These are phyloP conservation scores for Scedosporium apiospermum DNA, from an alignment of 2,329 filamentous ascomycete genomes.

Conservation along the genomic window DNA sequence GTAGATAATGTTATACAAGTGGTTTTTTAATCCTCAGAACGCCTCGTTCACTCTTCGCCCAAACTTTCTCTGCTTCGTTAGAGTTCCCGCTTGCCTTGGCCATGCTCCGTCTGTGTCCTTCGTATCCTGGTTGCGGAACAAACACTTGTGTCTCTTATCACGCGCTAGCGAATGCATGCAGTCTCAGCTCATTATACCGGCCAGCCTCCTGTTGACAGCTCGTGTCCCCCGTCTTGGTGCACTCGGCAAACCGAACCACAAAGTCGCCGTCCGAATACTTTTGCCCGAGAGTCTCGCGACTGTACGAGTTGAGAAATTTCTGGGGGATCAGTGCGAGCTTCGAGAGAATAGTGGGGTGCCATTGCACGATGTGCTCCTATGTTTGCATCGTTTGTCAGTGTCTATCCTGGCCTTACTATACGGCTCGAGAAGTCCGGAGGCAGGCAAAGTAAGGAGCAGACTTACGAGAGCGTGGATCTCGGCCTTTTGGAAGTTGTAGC, in stretches of 20 bases:
- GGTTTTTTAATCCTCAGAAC: background rate
- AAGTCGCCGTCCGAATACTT: slow-evolving; percentile 79
- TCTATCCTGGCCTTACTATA: background rate
- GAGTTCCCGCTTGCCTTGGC: background rate
- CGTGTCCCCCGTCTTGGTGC: slow-evolving; percentile 45
- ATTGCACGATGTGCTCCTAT: slow-evolving; percentile 82
- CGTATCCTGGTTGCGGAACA: background rate
- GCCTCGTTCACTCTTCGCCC: background rate
- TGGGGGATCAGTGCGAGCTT: slow-evolving; percentile 88
- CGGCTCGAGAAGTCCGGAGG: background rate
- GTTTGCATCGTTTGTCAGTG: slow-evolving; percentile 17
- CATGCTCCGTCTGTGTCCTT: background rate
- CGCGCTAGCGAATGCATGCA: slow-evolving; percentile 1
- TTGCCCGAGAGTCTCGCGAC: slow-evolving; percentile 41
- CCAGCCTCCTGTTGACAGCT: slow-evolving; percentile 44
- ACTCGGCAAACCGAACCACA: slow-evolving; percentile 68
- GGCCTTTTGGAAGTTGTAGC: slow-evolving; percentile 93
- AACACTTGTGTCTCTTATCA: background rate
- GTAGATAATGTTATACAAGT: background rate
- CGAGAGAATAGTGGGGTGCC: slow-evolving; percentile 92
- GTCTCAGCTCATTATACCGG: slow-evolving; percentile 2
- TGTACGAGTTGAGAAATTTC: slow-evolving; percentile 72
- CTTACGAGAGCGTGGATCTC: slow-evolving; percentile 82
- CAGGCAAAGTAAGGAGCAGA: slow-evolving; percentile 6
- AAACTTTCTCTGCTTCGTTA: background rate